Conservation (phyloP, 768 basidiomycete genomes). For the Termitomyces sp. region DNA sequence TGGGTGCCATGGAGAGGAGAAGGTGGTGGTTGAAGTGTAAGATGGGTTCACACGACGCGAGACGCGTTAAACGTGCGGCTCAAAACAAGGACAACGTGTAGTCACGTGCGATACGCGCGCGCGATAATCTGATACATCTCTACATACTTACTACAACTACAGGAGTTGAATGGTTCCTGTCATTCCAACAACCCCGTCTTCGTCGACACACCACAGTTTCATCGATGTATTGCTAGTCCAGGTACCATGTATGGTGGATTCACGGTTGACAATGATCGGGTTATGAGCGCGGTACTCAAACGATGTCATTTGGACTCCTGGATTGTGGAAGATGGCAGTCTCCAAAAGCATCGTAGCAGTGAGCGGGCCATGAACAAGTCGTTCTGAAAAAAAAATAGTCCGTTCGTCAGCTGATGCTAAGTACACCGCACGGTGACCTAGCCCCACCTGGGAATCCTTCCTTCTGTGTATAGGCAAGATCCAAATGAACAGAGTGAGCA, state of each 20-base stretch:
- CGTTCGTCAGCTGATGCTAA: neutral
- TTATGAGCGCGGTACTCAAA: constrained; percentile 73
- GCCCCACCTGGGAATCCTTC: constrained; percentile 70
- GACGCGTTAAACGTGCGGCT: constrained; percentile 8
- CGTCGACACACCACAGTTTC: constrained; percentile 54
- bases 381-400: constrained; percentile 36
- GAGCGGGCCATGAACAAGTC: constrained; percentile 81
- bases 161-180: constrained; percentile 37
- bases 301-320: constrained; percentile 34
- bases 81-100: constrained; percentile 11
- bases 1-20: constrained; percentile 10
- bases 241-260: constrained; percentile 40
- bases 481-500: constrained; percentile 79
- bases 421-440: neutral
- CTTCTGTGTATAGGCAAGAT: constrained; percentile 62
- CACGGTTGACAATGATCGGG: constrained; percentile 49
- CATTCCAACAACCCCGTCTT: constrained; percentile 63
- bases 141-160: neutral
- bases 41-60: constrained; percentile 7
- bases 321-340: constrained; percentile 42
- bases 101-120: constrained; percentile 9
- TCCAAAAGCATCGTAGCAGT: constrained; percentile 79
- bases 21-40: constrained; percentile 9
- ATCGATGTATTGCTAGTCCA: constrained; percentile 33
- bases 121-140: no score